phyloP scores from a whole-genome alignment of 192 early-diverging fungal species.

The Podila horticola region DNA sequence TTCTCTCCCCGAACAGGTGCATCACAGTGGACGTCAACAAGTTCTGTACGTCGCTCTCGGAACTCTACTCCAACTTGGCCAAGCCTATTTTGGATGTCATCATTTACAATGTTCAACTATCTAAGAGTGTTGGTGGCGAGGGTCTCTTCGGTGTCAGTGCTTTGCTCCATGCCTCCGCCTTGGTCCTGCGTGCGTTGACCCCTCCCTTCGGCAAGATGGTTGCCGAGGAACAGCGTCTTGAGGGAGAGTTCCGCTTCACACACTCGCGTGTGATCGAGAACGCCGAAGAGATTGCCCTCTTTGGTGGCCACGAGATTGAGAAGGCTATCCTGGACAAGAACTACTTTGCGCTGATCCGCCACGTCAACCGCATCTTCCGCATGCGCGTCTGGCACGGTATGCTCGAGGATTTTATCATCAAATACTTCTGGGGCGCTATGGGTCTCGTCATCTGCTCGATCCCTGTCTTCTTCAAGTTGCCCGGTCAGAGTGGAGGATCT shows the following conservation, averaged over 20 bases:
- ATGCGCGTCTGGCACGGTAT: slow-evolving; percentile 91
- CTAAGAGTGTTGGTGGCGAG: slow-evolving; percentile 85
- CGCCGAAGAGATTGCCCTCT: slow-evolving; percentile 96
- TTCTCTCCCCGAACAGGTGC: slow-evolving; percentile 43
- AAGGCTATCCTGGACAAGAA: slow-evolving; percentile 81
- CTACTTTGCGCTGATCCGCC: slow-evolving; percentile 84
- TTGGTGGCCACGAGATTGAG: slow-evolving; percentile 85
- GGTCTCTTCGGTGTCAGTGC: slow-evolving; percentile 85
- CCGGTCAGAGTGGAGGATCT: slow-evolving; percentile 46
- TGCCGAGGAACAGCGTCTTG: slow-evolving; percentile 90
- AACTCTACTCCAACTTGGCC: slow-evolving; percentile 93
- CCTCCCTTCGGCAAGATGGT: slow-evolving; percentile 98
- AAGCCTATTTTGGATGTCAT: slow-evolving; percentile 96
- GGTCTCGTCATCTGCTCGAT: slow-evolving; percentile 88
- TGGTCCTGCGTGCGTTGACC: slow-evolving; percentile 83
- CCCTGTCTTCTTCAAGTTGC: slow-evolving; percentile 79
- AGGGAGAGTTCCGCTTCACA: slow-evolving; percentile 95
- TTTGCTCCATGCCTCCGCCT: slow-evolving; percentile 80
- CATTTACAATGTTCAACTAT: slow-evolving; percentile 92
- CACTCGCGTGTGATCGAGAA: slow-evolving; percentile 96
- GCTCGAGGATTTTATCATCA: slow-evolving; percentile 98
- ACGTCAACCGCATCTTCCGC: slow-evolving; percentile 88
- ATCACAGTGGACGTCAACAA: slow-evolving; percentile 92
- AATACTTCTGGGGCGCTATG: slow-evolving; percentile 97
- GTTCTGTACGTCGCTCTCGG: slow-evolving; percentile 88